Evolutionary conservation across 257 asterid genomes (phyloP).

Genomic region (Solanum piurae): DNA sequence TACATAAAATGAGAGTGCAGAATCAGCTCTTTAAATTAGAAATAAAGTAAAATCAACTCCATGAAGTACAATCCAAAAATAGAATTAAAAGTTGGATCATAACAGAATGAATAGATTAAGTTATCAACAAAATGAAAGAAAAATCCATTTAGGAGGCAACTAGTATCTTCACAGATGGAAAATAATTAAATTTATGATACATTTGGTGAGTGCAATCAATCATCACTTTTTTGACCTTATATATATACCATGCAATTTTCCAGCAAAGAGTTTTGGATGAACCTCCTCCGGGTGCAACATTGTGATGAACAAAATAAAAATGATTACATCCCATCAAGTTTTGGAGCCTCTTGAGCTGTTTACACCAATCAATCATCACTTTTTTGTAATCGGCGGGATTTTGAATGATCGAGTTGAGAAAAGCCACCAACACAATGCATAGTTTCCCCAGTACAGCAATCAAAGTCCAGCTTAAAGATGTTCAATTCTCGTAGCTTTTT

Average conservation of each 20-base stretch:
- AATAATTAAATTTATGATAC: background rate
- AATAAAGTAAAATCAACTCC: background rate
- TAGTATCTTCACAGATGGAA: background rate
- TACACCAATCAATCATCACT: too few species aligned
- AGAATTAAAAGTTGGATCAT: background rate
- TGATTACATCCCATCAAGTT: too few species aligned
- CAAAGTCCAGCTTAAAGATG: background rate
- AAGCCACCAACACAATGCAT: too few species aligned
- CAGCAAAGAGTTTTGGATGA: background rate
- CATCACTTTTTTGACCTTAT: background rate
- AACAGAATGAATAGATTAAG: background rate
- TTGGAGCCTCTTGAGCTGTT: too few species aligned
- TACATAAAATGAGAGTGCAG: background rate
- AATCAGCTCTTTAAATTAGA: background rate
- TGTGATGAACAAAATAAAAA: background rate
- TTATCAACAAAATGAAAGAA: background rate
- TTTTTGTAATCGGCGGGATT: too few species aligned
- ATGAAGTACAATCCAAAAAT: background rate
- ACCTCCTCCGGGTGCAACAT: background rate
- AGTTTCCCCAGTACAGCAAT: background rate
- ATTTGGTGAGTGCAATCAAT: background rate
- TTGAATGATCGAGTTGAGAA: too few species aligned
- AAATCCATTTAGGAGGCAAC: background rate
- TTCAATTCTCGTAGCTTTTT: background rate
- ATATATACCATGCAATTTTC: background rate